Percentiles rank a stretch among this genome's conserved stretches.
Conservation (phyloP, 768 basidiomycete species). For the Strobilomyces dryophilus region DNA sequence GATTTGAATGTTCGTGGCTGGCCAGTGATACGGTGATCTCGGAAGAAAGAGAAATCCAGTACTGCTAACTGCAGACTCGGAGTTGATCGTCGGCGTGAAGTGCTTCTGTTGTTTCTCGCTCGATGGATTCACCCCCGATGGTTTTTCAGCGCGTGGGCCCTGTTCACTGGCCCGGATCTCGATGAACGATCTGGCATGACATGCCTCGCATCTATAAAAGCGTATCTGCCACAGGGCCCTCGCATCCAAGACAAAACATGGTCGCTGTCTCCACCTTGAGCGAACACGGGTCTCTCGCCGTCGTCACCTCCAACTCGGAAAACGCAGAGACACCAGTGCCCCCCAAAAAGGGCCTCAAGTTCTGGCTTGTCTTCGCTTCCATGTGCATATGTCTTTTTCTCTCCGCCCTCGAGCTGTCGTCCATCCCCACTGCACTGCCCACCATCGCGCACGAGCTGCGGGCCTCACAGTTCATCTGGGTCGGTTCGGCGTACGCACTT, state of each 20-base stretch:
- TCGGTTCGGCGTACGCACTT: slow-evolving; percentile 35
- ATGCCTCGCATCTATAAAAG: background rate
- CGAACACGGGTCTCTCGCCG: background rate
- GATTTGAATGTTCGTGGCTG: background rate
- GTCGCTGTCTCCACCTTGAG: background rate
- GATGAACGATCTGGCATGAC: background rate
- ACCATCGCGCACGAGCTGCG: slow-evolving; percentile 29
- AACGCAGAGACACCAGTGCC: background rate
- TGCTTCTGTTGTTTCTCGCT: background rate
- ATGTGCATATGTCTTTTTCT: slow-evolving; percentile 24
- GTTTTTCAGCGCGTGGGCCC: background rate
- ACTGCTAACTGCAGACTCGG: background rate
- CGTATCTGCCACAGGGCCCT: background rate
- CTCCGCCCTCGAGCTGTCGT: slow-evolving; percentile 26
- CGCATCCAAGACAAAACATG: background rate
- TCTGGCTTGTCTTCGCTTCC: slow-evolving; percentile 29
- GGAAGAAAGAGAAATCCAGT: background rate
- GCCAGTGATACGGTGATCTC: background rate
- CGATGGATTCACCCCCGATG: background rate
- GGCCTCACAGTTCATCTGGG: slow-evolving; percentile 33
- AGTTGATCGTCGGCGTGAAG: slow-evolving; percentile 1
- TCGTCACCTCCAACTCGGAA: background rate
- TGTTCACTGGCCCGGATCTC: background rate
- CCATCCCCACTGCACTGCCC: slow-evolving; percentile 31
- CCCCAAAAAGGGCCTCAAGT: slow-evolving; percentile 13